A percentile compares a stretch with the other conserved stretches of the same genome.
Evolutionary conservation across 257 asterid species (phyloP).

Genomic region (Nicotiana sylvestris): DNA sequence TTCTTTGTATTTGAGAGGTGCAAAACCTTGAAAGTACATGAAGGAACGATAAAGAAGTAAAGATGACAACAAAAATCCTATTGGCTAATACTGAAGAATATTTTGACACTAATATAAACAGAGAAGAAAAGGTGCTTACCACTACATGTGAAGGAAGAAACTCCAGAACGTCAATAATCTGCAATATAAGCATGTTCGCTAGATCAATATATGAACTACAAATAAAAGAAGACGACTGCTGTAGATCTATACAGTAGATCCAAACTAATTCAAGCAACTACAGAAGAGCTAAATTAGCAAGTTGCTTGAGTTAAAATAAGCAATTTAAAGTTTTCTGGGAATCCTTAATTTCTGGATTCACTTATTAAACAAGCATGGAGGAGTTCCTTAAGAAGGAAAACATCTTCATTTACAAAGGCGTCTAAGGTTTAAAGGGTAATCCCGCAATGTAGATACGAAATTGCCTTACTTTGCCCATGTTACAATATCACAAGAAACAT

Average conservation of each 20-base stretch:
- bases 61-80: not conserved
- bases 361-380: not conserved
- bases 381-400: not conserved
- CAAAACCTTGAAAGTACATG: too few species aligned
- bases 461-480: not conserved
- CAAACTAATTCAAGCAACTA: not conserved
- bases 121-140: constrained; percentile 47
- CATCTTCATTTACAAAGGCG: not conserved
- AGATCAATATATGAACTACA: not conserved
- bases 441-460: not conserved
- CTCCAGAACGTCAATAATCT: constrained; percentile 93
- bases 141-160: constrained; percentile 88
- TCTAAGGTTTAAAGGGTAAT: not conserved
- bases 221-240: not conserved
- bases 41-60: too few species aligned
- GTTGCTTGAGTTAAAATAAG: not conserved
- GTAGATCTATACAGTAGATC: not conserved
- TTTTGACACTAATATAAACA: not conserved
- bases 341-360: not conserved
- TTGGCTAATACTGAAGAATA: not conserved
- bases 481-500: constrained; percentile 10
- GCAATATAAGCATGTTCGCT: constrained; percentile 31
- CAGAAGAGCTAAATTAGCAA: not conserved
- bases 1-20: too few species aligned
- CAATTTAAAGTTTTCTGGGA: not conserved